Conservation (phyloP, 2,329 filamentous ascomycete genomes). For the Davidsoniella virescens region DNA sequence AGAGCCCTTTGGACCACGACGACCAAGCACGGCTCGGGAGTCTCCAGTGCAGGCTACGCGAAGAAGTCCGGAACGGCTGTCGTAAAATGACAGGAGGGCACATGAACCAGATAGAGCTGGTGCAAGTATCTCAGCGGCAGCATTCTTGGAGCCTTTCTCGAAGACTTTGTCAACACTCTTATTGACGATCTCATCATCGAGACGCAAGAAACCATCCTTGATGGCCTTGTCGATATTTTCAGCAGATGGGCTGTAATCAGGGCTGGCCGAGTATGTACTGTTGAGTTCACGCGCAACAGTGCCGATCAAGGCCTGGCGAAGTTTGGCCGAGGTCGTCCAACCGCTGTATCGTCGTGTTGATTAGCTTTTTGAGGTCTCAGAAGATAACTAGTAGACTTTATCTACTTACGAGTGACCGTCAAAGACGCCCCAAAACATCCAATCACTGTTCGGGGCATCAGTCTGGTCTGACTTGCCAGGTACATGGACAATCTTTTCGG, state of each 20-base stretch:
- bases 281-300: constrained; percentile 91
- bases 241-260: constrained; percentile 47
- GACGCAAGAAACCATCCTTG: constrained; percentile 72
- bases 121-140: constrained; percentile 78
- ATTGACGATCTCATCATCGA: constrained; percentile 90
- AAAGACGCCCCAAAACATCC: constrained; percentile 99
- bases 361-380: constrained; percentile 28
- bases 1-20: constrained; percentile 61
- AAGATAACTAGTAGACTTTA: constrained; percentile 37
- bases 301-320: constrained; percentile 80
- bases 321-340: constrained; percentile 94
- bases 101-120: constrained; percentile 95
- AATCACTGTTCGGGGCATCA: constrained; percentile 52
- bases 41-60: constrained; percentile 94
- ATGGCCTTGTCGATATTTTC: constrained; percentile 81
- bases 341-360: constrained; percentile 37
- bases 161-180: constrained; percentile 83
- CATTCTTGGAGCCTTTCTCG: constrained; percentile 74
- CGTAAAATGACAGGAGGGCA: constrained; percentile 90
- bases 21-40: constrained; percentile 83
- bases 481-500: constrained; percentile 93
- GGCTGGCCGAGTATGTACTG: constrained; percentile 65
- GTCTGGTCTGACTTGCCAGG: constrained; percentile 36
- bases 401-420: constrained; percentile 74
- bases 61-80: constrained; percentile 69